A percentile compares a stretch with the other conserved stretches of the same genome.
phyloP scores from a whole-genome alignment of 345 rosid species.

The Triadica sebifera region DNA sequence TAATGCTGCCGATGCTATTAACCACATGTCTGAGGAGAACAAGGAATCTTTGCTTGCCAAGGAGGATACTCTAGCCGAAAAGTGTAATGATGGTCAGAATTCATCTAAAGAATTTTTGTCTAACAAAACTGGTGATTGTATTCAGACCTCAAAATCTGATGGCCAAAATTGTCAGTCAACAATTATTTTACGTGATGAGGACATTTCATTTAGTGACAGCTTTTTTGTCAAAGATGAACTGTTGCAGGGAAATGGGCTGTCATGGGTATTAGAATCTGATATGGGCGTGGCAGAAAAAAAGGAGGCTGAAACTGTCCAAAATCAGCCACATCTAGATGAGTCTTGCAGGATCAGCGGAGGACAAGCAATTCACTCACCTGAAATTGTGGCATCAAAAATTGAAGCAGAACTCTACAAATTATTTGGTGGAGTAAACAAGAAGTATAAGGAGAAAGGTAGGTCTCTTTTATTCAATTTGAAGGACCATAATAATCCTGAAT shows the following conservation, averaged over 20 bases:
- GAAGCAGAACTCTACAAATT: constrained; percentile 78
- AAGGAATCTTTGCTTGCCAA: constrained; percentile 27
- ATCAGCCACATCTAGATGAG: constrained; percentile 20
- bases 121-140: constrained; percentile 22
- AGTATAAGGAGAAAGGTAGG: constrained; percentile 88
- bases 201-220: constrained; percentile 63
- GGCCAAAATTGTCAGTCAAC: constrained; percentile 42
- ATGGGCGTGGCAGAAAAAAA: constrained; percentile 34
- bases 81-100: constrained; percentile 21
- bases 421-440: constrained; percentile 93
- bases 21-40: constrained; percentile 19
- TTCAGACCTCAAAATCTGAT: constrained; percentile 26
- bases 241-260: constrained; percentile 88
- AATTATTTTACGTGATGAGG: constrained; percentile 47
- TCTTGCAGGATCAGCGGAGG: constrained; percentile 17
- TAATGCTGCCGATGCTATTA: constrained; percentile 21
- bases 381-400: constrained; percentile 55
- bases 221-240: constrained; percentile 85
- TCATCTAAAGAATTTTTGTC: constrained; percentile 26
- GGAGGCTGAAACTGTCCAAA: constrained; percentile 25
- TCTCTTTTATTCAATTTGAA: constrained; percentile 86
- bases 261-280: constrained; percentile 73
- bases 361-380: constrained; percentile 36
- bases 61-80: constrained; percentile 24
- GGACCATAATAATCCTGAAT: constrained; percentile 84